Evolutionary conservation across 306 rosid genomes (phyloP).

Genomic region (Trichosanthes truncata): DNA sequence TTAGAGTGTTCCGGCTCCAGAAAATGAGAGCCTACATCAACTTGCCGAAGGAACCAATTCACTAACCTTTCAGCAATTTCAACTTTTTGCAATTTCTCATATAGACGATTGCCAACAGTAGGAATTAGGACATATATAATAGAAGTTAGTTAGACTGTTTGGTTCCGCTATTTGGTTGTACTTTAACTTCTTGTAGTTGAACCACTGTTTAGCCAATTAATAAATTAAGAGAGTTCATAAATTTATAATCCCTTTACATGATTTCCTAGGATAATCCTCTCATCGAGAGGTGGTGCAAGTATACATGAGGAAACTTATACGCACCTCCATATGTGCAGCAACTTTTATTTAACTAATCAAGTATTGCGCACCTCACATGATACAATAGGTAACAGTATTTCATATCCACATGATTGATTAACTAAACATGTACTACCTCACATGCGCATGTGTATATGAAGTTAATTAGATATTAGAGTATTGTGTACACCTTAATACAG

Average conservation of each 20-base stretch:
- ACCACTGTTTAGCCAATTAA: background rate
- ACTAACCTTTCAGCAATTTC: background rate
- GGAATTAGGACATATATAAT: background rate
- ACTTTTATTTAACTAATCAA: background rate
- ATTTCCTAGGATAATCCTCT: background rate
- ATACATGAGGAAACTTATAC: background rate
- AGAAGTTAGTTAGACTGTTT: background rate
- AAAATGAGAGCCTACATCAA: background rate
- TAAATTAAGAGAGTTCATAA: background rate
- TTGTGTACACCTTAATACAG: background rate
- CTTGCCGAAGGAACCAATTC: background rate
- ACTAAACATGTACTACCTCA: background rate
- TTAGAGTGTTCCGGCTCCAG: background rate
- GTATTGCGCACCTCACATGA: background rate
- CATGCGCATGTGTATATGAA: background rate
- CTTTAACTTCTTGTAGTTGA: background rate
- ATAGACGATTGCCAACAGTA: background rate
- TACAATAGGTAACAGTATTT: background rate
- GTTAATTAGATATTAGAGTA: background rate
- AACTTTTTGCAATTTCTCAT: background rate
- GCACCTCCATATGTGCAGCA: background rate
- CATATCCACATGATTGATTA: background rate
- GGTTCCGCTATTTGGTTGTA: background rate
- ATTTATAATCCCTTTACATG: background rate
- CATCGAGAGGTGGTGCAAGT: background rate